Base-by-base conservation (phyloP, 1,284 basidiomycete genomes). In the Sporisorium graminicola region DNA sequence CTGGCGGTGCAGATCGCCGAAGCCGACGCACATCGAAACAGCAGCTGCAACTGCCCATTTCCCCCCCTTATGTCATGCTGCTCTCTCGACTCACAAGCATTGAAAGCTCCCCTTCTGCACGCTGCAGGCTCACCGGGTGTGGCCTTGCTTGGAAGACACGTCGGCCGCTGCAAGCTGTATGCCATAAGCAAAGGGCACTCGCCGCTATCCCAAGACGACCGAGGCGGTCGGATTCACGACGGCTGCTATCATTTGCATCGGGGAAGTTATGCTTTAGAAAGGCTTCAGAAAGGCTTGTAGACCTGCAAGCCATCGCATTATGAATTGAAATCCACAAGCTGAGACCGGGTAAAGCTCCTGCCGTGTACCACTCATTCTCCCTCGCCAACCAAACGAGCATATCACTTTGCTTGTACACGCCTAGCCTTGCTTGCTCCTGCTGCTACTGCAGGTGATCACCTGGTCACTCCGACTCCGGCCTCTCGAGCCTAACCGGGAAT, bases 331-430 rank as follows among this genome's bases (percentile, higher is more conserved):
- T 27, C 47, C 46, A 37, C 42, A 29, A 51, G 61, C 56, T 46
- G 43, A 40, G 33, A 35, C 46, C 27, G n/a, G n/a, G 37, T 26
- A 22, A 5, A 47, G 46, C 46, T 40, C n/a, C 46, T 9, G 24
- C 46, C 26, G 18, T 50, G 56, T 58, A 58, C 62, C 50, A 20
- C 14, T 31, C 29, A 31, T 9, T 22, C 51, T 50, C 35, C 7
- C 31, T 42, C n/a, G 20, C 55, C 50, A 31, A 58, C 26, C 7
- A 27, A 27, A 44, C 59, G 20, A 40, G 42, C 57, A 69, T 59
- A 53, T 69, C 66, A 51, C 66, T 59, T 57, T 69, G 66, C 60
- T 69, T 69, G 56, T 27, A 59, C 46, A 54, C 52, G 56, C 44
- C 56, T 47, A 13, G n/a, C 9, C 20, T 58, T 5, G 6, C 31